Evolutionary conservation across 2,329 filamentous ascomycete genomes (phyloP).

Genomic region (Tolypocladium amazonense): DNA sequence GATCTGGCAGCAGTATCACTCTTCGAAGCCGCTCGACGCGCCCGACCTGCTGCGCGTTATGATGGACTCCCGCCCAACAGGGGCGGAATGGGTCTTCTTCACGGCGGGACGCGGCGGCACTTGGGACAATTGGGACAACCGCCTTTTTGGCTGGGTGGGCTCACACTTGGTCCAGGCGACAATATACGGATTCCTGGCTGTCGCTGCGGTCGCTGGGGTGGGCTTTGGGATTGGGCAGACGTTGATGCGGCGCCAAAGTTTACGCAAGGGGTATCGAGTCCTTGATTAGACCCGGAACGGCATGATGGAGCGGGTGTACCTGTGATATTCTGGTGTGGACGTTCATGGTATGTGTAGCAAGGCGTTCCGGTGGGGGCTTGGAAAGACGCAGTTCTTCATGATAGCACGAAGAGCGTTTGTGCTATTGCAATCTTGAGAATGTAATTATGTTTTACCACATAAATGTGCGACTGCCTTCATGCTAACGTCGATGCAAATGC

Average conservation of each 20-base stretch:
- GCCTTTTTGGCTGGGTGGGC: conserved; percentile 1
- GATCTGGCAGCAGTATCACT: conserved; percentile 4
- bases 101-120: conserved; percentile 2
- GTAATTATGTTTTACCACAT: not conserved
- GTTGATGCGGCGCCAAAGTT: not conserved
- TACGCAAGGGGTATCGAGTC: not conserved
- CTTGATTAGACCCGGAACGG: not conserved
- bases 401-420: not conserved
- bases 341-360: not conserved
- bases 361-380: not conserved
- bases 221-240: not conserved
- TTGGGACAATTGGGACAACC: conserved; percentile 4
- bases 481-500: not conserved
- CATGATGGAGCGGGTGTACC: not conserved
- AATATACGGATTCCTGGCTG: not conserved
- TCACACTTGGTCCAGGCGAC: not conserved
- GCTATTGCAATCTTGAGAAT: not conserved
- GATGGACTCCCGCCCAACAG: conserved; percentile 4
- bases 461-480: no score
- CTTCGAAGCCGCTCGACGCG: not conserved
- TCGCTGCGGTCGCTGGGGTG: not conserved
- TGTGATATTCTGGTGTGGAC: not conserved
- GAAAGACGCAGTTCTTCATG: not conserved
- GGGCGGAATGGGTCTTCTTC: conserved; percentile 5
- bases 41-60: conserved; percentile 3